These are phyloP conservation scores for Hexamita inflata DNA, from an alignment of 208 protist genomes.

Conservation along the genomic window DNA sequence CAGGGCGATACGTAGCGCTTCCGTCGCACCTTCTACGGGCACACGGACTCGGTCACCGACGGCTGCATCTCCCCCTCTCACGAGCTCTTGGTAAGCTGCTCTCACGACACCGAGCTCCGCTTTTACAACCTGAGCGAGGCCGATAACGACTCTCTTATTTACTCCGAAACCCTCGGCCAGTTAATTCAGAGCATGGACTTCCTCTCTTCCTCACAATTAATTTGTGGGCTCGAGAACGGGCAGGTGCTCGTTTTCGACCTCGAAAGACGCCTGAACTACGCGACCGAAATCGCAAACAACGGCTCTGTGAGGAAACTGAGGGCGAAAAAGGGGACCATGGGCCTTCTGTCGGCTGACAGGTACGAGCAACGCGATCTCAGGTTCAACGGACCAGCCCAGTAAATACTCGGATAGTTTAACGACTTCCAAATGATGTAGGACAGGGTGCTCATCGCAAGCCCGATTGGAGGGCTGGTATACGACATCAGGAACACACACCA, in stretches of 20 bases:
- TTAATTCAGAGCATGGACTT: neutral
- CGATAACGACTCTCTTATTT: neutral
- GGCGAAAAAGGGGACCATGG: neutral
- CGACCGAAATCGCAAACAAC: no score
- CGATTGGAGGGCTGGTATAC: neutral
- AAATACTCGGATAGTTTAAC: neutral
- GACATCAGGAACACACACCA: neutral
- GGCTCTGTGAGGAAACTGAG: neutral
- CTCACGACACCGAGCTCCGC: neutral
- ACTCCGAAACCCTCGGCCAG: neutral
- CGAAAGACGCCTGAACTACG: neutral
- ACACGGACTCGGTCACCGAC: neutral
- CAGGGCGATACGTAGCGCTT: neutral
- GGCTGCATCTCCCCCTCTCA: neutral
- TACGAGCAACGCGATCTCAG: neutral
- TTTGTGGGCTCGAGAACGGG: neutral
- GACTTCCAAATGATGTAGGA: neutral
- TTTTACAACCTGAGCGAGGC: neutral
- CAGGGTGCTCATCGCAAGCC: neutral
- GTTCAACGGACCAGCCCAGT: neutral
- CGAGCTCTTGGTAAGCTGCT: neutral
- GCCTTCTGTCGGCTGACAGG: neutral
- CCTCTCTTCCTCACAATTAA: neutral
- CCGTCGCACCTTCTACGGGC: neutral
- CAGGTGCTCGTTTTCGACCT: neutral